Base-by-base conservation (phyloP, 176 grass and related monocot genomes). In the Paspalum vaginatum region DNA sequence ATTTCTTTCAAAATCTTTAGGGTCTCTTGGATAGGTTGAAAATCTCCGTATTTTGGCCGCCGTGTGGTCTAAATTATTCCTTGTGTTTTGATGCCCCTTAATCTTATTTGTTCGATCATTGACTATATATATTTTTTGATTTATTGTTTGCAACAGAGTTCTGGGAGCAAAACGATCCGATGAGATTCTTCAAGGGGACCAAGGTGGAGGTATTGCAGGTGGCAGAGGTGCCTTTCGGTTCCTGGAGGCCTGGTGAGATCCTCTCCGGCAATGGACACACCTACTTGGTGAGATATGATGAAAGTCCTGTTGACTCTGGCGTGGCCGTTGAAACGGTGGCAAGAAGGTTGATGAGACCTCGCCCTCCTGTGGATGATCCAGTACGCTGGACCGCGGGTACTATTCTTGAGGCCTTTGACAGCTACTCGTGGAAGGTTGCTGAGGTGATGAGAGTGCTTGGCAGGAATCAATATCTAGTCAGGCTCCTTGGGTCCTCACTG, bases 231-330 rank as follows among this genome's bases (percentile, higher is more conserved):
- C 91, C 87, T 0, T 64, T 76, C 16, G 94, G 87, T 61, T 91
- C 81, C 3, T 97, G 94, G 94, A 80, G 89, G 62, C 87, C 75
- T 46, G 86, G 79, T 1, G 65, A 91, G 72, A 92, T 97, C 25
- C n/a, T 94, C 48, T 97, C 89, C 17, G 91, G 89, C 54, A 97
- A 97, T 40, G 94, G 94, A 4, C 87, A 83, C 72, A 89, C 48
- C 10, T 94, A 94, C 58, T 25, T 81, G 62, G 84, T 97, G n/a
- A 85, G 59, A 60, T 97, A 90, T 41, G 40, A 93, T 42, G 22
- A 69, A 66, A 72, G 58, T 49, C 26, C 8, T 0, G 37, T 70
- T 65, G 61, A 87, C 5, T 61, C 26, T 53, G 11, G 59, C 8
- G 18, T 77, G 54, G 68, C 59, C n/a, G n/a, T 80, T 71, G 91